Percentiles rank a stretch among this genome's conserved stretches.
phyloP scores from a whole-genome alignment of 495 filamentous ascomycete species.

The Hypoxylon lienhwacheense region DNA sequence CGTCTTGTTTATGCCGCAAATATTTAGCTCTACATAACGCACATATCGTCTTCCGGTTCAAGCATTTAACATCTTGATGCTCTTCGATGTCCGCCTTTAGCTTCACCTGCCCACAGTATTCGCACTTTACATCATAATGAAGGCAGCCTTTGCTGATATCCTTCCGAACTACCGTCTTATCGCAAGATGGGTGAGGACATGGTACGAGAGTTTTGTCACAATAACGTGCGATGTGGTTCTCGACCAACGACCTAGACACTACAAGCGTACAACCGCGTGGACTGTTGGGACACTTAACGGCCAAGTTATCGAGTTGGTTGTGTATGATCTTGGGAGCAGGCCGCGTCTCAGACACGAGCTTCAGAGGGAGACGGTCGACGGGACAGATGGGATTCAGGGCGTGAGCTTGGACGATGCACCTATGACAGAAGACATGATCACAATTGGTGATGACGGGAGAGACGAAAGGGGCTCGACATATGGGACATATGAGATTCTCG shows the following conservation, averaged over 20 bases:
- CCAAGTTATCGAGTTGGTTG: conserved; percentile 73
- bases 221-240: conserved; percentile 73
- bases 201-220: conserved; percentile 67
- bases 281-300: conserved; percentile 69
- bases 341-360: conserved; percentile 34
- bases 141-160: conserved; percentile 49
- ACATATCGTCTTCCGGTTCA: conserved; percentile 43
- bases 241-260: conserved; percentile 66
- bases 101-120: conserved; percentile 46
- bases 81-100: conserved; percentile 46
- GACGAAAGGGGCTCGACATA: conserved; percentile 76
- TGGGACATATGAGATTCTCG: conserved; percentile 78
- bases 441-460: conserved; percentile 72
- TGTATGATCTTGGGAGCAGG: conserved; percentile 47
- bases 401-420: conserved; percentile 66
- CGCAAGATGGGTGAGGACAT: conserved; percentile 59
- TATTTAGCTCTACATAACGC: conserved; percentile 42
- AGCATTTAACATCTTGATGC: conserved; percentile 44
- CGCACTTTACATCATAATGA: conserved; percentile 50
- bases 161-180: conserved; percentile 43
- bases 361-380: conserved; percentile 52
- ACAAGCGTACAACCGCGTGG: conserved; percentile 64
- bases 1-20: conserved; percentile 44
- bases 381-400: conserved; percentile 53
- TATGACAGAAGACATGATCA: conserved; percentile 69